Percentiles rank a stretch among this genome's conserved stretches.
These are phyloP conservation scores for Aureobasidium zeae DNA, from an alignment of 2,329 filamentous ascomycete genomes.

Conservation along the genomic window DNA sequence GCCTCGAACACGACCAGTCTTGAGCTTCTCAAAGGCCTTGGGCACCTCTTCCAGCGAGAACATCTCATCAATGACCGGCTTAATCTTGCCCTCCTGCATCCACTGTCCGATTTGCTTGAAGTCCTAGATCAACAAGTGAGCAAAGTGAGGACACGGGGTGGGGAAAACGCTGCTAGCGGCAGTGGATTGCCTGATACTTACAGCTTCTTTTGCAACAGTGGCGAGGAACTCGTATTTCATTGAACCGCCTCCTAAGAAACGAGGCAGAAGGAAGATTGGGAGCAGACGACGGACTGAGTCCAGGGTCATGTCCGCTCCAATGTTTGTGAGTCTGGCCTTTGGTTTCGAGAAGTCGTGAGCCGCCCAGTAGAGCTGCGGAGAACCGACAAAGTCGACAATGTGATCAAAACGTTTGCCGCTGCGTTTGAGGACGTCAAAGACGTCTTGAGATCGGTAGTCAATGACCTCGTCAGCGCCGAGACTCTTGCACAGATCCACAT, in stretches of 20 bases:
- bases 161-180: too few species aligned
- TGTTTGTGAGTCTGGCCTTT: slow-evolving; percentile 44
- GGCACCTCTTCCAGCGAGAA: slow-evolving; percentile 49
- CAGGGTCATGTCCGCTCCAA: slow-evolving; percentile 35
- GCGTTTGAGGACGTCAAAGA: slow-evolving; percentile 39
- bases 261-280: slow-evolving; percentile 36
- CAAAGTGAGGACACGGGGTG: too few species aligned
- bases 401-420: slow-evolving; percentile 42
- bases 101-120: slow-evolving; percentile 43
- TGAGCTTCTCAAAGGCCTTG: slow-evolving; percentile 50
- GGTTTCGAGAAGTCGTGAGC: slow-evolving; percentile 43
- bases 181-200: too few species aligned
- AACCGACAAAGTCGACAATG: slow-evolving; percentile 50
- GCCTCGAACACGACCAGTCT: slow-evolving; percentile 46
- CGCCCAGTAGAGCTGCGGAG: slow-evolving; percentile 45
- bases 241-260: slow-evolving; percentile 44
- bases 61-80: slow-evolving; percentile 45
- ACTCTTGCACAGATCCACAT: slow-evolving; percentile 46
- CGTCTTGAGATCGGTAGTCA: slow-evolving; percentile 47
- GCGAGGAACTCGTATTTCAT: slow-evolving; percentile 34
- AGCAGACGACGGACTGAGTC: slow-evolving; percentile 26
- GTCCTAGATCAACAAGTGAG: too few species aligned
- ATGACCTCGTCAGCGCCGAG: slow-evolving; percentile 57
- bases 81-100: slow-evolving; percentile 51
- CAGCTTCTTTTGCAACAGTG: slow-evolving; percentile 30